Conservation (phyloP, 176 grass and related monocot genomes). For the Juncus inflexus region DNA sequence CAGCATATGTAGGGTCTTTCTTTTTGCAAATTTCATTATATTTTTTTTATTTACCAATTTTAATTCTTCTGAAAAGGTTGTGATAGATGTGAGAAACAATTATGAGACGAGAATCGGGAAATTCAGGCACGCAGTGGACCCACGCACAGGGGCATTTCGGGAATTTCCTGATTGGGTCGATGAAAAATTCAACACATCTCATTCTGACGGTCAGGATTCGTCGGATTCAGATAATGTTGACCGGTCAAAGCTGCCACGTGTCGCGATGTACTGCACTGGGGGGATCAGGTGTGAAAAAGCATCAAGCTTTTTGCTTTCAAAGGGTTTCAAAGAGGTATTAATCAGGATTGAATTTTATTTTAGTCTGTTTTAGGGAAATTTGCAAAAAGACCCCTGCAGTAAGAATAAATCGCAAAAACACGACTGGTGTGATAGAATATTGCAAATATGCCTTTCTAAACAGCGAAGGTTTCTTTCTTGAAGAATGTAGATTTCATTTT, state of each 20-base stretch:
- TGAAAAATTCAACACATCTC: slow-evolving; percentile 59
- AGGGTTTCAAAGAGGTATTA: slow-evolving; percentile 91
- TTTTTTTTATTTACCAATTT: slow-evolving; percentile 1
- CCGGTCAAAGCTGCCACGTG: slow-evolving; percentile 57
- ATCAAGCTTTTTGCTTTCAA: slow-evolving; percentile 87
- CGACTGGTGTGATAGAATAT: too few species aligned
- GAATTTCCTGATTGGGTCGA: slow-evolving; percentile 86
- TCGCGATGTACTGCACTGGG: slow-evolving; percentile 98
- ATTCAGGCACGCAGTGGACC: slow-evolving; percentile 87
- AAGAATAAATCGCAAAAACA: too few species aligned
- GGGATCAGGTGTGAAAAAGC: slow-evolving; percentile 98
- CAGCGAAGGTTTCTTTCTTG: too few species aligned
- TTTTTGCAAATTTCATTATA: too few species aligned
- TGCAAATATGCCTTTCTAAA: too few species aligned
- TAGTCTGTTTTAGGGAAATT: too few species aligned
- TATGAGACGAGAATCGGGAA: slow-evolving; percentile 96
- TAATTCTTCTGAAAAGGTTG: slow-evolving; percentile 45
- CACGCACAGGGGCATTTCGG: slow-evolving; percentile 71
- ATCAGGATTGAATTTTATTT: background rate
- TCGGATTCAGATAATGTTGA: slow-evolving; percentile 8
- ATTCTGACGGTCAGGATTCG: slow-evolving; percentile 35
- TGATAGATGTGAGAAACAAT: slow-evolving; percentile 94
- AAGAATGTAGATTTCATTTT: too few species aligned
- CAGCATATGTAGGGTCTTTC: too few species aligned
- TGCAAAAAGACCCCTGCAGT: too few species aligned